A percentile compares a stretch with the other conserved stretches of the same genome.
Conservation (phyloP, 305 asterid species). For the Fraxinus sp. region DNA sequence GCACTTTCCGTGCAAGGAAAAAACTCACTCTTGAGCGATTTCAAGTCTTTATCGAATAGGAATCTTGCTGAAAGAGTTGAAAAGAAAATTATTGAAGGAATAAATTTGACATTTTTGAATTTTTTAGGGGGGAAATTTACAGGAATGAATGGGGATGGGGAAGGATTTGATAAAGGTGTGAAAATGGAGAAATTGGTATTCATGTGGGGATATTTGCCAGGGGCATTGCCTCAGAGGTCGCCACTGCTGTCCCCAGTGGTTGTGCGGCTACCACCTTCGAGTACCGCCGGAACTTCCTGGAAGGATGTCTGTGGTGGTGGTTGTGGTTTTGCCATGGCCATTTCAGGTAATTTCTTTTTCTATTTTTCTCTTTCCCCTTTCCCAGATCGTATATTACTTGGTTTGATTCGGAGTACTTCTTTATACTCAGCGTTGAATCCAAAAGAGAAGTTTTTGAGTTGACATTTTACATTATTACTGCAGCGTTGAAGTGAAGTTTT, state of each 20-base stretch:
- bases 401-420: not conserved
- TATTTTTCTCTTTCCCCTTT: not conserved
- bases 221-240: slow-evolving; percentile 87
- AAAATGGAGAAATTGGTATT: slow-evolving; percentile 51
- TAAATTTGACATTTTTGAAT: not conserved
- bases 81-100: not conserved
- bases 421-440: not conserved
- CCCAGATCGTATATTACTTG: not conserved
- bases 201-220: slow-evolving; percentile 97
- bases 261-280: slow-evolving; percentile 53
- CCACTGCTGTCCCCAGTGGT: slow-evolving; percentile 74
- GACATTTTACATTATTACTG: not conserved
- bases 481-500: not conserved
- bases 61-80: not conserved
- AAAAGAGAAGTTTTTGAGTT: not conserved
- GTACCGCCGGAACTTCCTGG: slow-evolving; percentile 53
- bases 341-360: slow-evolving; percentile 54
- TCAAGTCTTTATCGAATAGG: not conserved
- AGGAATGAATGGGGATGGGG: slow-evolving; percentile 65
- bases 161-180: slow-evolving; percentile 55
- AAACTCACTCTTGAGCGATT: slow-evolving; percentile 2
- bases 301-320: slow-evolving; percentile 93
- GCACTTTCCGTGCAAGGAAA: slow-evolving; percentile 30
- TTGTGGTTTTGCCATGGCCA: slow-evolving; percentile 94
- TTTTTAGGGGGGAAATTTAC: not conserved